Base-by-base conservation (phyloP, 257 asterid genomes). In the Salvia rosmarinus region DNA sequence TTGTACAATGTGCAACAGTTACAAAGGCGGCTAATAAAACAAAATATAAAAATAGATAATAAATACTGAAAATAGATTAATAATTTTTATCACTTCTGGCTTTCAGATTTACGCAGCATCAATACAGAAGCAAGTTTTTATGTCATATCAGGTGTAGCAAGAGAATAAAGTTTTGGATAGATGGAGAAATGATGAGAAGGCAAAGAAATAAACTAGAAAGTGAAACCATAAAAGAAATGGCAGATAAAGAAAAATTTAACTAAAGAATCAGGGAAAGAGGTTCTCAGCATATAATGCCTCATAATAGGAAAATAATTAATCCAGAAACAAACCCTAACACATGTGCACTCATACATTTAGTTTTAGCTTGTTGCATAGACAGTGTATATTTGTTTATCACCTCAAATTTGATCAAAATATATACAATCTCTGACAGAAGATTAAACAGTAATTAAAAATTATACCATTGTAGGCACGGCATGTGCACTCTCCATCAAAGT, bases 401-500 rank as follows among this genome's bases (percentile, higher is more conserved):
- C 63, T 19, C 60, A 17, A 40, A 42, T 47, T 49, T 44, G 20
- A 56, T 63, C 42, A 70, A n/a, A 63, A 54, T 73, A 35, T 30
- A 56, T 16, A 73, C 39, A 52, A 70, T 68, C 13, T 49, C 19
- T 34, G n/a, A 13, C 3, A 40, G 35, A 64, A 67, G 74, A 47
- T 35, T 34, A 30, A 46, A n/a, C 66, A 52, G 72, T 44, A 23
- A 68, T 28, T 68, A 57, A 70, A 79, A 62, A 52, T 65, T 61
- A 67, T 94, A 94, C 99, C 88, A 39, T 42, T 28, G 50, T 59
- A 19, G 96, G 88, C 71, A 80, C 68, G 10, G 84, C 87, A 78
- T 89, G 89, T 68, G 86, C 87, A 78, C 98, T 95, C 82, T 95
- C 99, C 77, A 85, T 72, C 73, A 85, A 83, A 51, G 96, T 82